phyloP scores from a whole-genome alignment of 208 protist genomes.

The Trypanosoma lewisi region DNA sequence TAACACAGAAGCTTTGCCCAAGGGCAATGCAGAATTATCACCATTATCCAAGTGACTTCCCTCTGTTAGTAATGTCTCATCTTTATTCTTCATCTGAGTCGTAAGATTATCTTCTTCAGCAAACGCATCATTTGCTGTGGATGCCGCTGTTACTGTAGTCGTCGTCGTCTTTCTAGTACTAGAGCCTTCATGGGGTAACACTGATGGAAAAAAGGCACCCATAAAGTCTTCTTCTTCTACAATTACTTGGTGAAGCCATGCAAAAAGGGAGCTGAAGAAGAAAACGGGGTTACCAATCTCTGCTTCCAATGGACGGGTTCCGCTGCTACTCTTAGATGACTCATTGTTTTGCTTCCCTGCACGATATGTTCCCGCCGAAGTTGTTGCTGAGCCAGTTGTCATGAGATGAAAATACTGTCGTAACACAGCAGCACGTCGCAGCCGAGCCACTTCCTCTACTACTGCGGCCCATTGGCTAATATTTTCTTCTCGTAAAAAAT shows the following conservation, averaged over 20 bases:
- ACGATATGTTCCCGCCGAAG: slow-evolving; percentile 47
- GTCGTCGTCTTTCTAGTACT: neutral
- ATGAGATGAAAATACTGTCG: slow-evolving; percentile 85
- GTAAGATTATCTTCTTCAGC: neutral
- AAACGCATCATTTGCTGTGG: neutral
- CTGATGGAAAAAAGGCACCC: slow-evolving; percentile 33
- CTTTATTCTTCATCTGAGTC: neutral
- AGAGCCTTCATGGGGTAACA: neutral
- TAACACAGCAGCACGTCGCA: slow-evolving; percentile 69
- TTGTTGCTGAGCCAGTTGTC: slow-evolving; percentile 66
- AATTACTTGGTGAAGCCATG: slow-evolving; percentile 83
- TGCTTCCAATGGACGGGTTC: slow-evolving; percentile 67
- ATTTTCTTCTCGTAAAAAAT: slow-evolving; percentile 61
- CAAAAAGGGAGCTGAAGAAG: slow-evolving; percentile 84
- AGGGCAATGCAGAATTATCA: neutral
- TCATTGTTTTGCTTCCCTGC: slow-evolving; percentile 11
- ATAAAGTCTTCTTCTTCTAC: slow-evolving; percentile 82
- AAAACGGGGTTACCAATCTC: slow-evolving; percentile 77
- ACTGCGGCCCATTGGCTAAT: slow-evolving; percentile 53
- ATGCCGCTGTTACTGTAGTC: neutral
- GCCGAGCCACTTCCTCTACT: slow-evolving; percentile 68
- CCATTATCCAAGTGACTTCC: slow-evolving; percentile 5
- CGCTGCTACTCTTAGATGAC: slow-evolving; percentile 14
- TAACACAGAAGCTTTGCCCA: slow-evolving; percentile 36
- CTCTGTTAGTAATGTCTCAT: neutral